Conservation (phyloP, 139 green algal species). For the Dunaliella sp. region DNA sequence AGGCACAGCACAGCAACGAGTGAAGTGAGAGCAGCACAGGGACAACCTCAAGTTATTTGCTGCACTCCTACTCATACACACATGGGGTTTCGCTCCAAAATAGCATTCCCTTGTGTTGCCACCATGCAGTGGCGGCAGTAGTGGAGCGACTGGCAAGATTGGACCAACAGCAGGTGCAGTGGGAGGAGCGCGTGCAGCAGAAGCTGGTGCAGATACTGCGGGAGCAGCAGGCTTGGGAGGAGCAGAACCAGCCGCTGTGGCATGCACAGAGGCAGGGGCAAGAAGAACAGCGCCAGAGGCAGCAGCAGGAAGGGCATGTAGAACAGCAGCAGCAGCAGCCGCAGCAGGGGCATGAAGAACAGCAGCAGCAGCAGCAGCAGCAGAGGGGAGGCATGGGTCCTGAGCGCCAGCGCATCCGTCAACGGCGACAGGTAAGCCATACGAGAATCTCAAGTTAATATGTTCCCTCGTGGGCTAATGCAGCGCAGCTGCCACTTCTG, state of each 20-base stretch:
- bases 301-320: conserved; percentile 16
- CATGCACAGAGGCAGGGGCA: not conserved
- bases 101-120: too few relatives aligned
- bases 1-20: too few relatives aligned
- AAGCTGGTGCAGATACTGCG: conserved; percentile 32
- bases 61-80: too few relatives aligned
- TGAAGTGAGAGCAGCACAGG: too few relatives aligned
- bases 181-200: conserved; percentile 1
- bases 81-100: too few relatives aligned
- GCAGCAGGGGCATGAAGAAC: conserved; percentile 9
- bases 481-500: too few relatives aligned
- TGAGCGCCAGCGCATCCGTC: not conserved
- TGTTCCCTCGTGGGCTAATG: too few relatives aligned
- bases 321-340: not conserved
- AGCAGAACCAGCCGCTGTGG: not conserved
- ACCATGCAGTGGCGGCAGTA: too few relatives aligned
- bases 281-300: conserved; percentile 11
- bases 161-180: not conserved
- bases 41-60: too few relatives aligned
- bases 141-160: conserved; percentile 1
- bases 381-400: conserved; percentile 1
- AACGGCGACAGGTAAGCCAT: not conserved
- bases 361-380: conserved; percentile 12
- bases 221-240: conserved; percentile 6
- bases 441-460: too few relatives aligned